Percentiles rank a stretch among this genome's conserved stretches.
phyloP scores from a whole-genome alignment of 2,329 filamentous ascomycete genomes.

The Lachnellula hyalina region DNA sequence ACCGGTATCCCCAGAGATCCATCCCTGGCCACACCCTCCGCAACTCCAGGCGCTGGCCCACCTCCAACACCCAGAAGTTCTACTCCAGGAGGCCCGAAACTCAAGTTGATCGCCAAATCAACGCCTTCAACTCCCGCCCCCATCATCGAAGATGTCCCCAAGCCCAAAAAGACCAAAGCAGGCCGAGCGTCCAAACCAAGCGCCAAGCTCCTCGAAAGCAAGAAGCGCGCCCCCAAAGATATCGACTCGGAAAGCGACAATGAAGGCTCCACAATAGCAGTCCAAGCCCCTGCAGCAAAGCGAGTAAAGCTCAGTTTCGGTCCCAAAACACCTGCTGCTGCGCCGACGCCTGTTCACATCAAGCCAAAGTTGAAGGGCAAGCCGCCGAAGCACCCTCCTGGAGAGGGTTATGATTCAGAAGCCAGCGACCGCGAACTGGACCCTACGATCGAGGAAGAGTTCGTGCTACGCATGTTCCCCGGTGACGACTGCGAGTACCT shows the following conservation, averaged over 20 bases:
- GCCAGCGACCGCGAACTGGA: constrained; percentile 85
- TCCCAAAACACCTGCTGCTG: constrained; percentile 5
- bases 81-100: constrained; percentile 19
- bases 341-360: constrained; percentile 30
- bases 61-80: constrained; percentile 19
- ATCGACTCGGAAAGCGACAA: constrained; percentile 43
- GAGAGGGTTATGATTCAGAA: constrained; percentile 94
- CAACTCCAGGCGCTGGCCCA: constrained; percentile 1
- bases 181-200: constrained; percentile 56
- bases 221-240: constrained; percentile 53
- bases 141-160: constrained; percentile 12
- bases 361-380: constrained; percentile 64
- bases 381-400: constrained; percentile 62
- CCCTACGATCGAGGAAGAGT: constrained; percentile 82
- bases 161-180: constrained; percentile 50
- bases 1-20: constrained; percentile 4
- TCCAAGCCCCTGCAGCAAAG: constrained; percentile 20
- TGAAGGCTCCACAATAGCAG: constrained; percentile 28
- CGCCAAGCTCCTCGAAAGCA: constrained; percentile 50
- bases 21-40: background rate
- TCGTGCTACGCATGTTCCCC: constrained; percentile 82
- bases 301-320: constrained; percentile 46
- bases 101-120: constrained; percentile 26
- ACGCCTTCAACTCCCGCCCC: constrained; percentile 22
- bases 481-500: constrained; percentile 84